Conservation (phyloP, 768 basidiomycete species). For the Postia placenta region DNA sequence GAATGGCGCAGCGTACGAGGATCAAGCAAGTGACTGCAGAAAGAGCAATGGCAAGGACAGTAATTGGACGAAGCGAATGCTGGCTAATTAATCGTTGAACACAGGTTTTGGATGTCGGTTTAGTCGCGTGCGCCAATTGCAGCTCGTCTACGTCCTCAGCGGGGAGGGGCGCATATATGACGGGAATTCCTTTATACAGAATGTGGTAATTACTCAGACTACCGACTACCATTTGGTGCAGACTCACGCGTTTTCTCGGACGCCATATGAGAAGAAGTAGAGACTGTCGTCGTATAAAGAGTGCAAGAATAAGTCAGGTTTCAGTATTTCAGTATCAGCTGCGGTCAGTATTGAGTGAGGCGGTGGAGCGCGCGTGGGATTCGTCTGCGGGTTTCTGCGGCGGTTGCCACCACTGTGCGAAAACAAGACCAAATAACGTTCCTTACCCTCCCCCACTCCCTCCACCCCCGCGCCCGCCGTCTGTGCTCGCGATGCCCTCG, state of each 20-base stretch:
- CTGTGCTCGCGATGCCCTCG: conserved; percentile 16
- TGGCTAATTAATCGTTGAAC: background rate
- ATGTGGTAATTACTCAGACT: too few species aligned
- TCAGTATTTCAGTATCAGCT: too few species aligned
- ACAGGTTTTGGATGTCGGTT: background rate
- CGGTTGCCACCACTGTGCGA: conserved; percentile 4
- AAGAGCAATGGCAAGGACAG: background rate
- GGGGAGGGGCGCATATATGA: background rate
- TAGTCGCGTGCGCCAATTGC: background rate
- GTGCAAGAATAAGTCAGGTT: too few species aligned
- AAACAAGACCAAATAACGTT: conserved; percentile 10
- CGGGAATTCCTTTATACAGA: background rate
- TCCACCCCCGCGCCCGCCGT: conserved; percentile 9
- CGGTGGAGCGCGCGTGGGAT: too few species aligned
- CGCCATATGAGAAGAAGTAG: too few species aligned
- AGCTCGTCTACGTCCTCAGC: background rate
- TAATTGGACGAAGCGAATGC: background rate
- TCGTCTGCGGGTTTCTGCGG: background rate
- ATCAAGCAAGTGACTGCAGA: too few species aligned
- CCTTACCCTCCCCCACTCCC: conserved; percentile 16
- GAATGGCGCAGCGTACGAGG: too few species aligned
- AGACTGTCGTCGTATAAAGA: too few species aligned
- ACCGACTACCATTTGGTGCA: too few species aligned
- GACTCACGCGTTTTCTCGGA: too few species aligned
- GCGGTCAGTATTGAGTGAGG: too few species aligned